Evolutionary conservation across 2,329 filamentous ascomycete genomes (phyloP), one percentile per base, ranked within the genome.

Genomic region (Aspergillus jensenii): DNA sequence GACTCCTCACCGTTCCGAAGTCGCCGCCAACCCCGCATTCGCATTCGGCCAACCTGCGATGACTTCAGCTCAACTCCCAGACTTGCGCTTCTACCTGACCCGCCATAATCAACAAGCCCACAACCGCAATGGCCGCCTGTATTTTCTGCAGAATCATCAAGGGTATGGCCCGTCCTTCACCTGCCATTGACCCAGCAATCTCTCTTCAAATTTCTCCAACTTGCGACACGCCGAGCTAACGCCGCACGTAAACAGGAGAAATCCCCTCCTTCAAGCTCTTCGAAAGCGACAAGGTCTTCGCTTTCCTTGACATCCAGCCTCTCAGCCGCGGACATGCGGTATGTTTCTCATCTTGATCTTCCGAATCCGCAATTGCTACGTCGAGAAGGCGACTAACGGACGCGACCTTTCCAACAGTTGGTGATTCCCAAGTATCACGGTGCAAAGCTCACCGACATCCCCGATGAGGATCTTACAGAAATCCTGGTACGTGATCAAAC

Each of bases 91-190:
- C 44, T 31, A 27, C 14, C 23, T 27, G 11, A n/a, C 9, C 23
- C 23, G n/a, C 8, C 23, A n/a, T 19, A 25, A 14, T 39, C 39
- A 43, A 51, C 25, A 46, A 23, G 12, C 43, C 43, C 21, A 45
- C 43, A 43, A 23, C 35, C 31, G 15, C 53, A 46, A 75, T 72
- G 68, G 65, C 70, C 21, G 67, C 74, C 40, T 99, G 95, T 75
- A 91, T 98, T 72, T 99, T 99, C 81, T 99, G 95, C 84, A 96
- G 91, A 77, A 98, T 99, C 74, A 89, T 99, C 81, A 96, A 96
- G 84, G 93, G 93, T 85, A 76, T 53, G 12, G 21, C n/a, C 44
- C 8, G 5, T 23, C 17, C 44, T 17, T 14, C 19, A 12, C 44
- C 15, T 17, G 21, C 17, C 40, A 45, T 31, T 41, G 19, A 41